phyloP scores from a whole-genome alignment of 768 basidiomycete genomes.

The Suillus subaureus region DNA sequence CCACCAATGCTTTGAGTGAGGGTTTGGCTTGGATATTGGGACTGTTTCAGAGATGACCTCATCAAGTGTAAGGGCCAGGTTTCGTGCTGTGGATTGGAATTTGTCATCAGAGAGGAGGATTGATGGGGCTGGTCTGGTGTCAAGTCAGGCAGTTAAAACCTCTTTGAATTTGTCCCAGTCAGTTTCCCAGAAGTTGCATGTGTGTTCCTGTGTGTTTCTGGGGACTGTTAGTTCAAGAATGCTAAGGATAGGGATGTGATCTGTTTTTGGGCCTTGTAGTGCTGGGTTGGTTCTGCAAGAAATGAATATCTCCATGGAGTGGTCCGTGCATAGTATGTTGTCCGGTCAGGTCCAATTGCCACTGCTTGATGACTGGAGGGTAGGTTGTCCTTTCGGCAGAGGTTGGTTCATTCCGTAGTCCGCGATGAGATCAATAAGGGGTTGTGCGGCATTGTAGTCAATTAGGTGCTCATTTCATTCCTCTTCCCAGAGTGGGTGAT shows the following conservation, averaged over 20 bases:
- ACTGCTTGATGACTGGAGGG: neutral
- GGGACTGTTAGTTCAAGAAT: neutral
- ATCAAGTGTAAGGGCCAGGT: neutral
- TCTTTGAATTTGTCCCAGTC: neutral
- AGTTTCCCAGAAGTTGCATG: neutral
- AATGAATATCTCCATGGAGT: neutral
- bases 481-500: neutral
- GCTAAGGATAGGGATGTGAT: neutral
- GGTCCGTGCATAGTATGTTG: neutral
- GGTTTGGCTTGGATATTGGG: neutral
- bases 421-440: neutral
- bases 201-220: neutral
- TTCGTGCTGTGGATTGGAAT: neutral
- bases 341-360: neutral
- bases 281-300: neutral
- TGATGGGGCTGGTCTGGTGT: neutral
- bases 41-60: neutral
- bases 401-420: neutral
- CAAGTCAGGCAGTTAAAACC: fast-evolving
- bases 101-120: fast-evolving
- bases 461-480: neutral
- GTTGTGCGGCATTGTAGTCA: neutral
- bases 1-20: neutral
- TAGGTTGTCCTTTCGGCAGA: neutral
- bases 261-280: neutral